phyloP scores from a whole-genome alignment of 2,329 filamentous ascomycete species.

The Aspergillus sp. region DNA sequence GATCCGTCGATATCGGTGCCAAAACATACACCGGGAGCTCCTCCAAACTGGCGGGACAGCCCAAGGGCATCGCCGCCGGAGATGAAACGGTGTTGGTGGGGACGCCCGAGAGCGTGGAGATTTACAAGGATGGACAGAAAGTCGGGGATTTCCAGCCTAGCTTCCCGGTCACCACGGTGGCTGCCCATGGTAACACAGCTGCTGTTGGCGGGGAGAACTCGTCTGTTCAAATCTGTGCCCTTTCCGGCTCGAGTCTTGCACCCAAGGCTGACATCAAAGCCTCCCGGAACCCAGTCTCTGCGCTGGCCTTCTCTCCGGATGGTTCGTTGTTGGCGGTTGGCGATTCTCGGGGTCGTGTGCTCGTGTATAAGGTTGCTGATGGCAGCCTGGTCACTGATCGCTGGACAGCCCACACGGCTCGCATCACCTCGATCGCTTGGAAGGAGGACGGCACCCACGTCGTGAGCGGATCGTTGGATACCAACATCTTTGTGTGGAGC shows the following conservation, averaged over 20 bases:
- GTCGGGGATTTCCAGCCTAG: constrained; percentile 61
- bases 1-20: constrained; percentile 71
- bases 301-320: constrained; percentile 77
- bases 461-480: constrained; percentile 83
- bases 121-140: constrained; percentile 58
- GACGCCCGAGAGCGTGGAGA: constrained; percentile 58
- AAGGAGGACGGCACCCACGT: constrained; percentile 73
- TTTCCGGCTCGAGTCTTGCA: constrained; percentile 56
- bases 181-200: constrained; percentile 65
- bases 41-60: constrained; percentile 72
- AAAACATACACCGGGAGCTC: constrained; percentile 72
- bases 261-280: constrained; percentile 61
- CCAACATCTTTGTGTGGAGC: constrained; percentile 91
- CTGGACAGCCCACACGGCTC: constrained; percentile 70
- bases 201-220: constrained; percentile 77
- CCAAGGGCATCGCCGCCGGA: constrained; percentile 67
- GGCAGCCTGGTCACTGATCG: constrained; percentile 77
- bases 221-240: constrained; percentile 70
- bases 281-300: constrained; percentile 70
- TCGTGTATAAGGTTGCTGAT: constrained; percentile 68
- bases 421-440: constrained; percentile 72
- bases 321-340: constrained; percentile 80
- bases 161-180: constrained; percentile 69
- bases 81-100: constrained; percentile 58
- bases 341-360: constrained; percentile 81